Conservation (phyloP, 208 protist species). For the Leptomonas pyrrhocoris region DNA sequence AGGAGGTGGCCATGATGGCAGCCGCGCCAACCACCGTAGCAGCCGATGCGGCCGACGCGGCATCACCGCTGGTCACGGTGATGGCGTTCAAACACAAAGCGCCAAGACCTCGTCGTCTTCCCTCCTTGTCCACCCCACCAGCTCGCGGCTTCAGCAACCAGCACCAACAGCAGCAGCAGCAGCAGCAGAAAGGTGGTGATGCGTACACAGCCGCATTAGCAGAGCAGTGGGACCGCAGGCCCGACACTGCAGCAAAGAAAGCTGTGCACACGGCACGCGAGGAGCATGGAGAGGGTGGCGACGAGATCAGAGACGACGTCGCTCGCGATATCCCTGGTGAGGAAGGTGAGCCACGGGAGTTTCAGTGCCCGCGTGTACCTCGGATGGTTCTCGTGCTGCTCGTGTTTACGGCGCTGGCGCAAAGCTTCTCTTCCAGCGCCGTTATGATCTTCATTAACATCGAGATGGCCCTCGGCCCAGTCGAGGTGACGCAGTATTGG, state of each 20-base stretch:
- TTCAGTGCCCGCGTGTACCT: constrained; percentile 24
- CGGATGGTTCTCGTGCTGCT: constrained; percentile 39
- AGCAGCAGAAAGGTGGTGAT: background rate
- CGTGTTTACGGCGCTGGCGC: constrained; percentile 32
- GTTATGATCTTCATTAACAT: constrained; percentile 45
- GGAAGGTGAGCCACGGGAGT: background rate
- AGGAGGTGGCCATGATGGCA: constrained; percentile 4
- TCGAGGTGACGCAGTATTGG: constrained; percentile 47
- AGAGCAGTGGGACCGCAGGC: no score
- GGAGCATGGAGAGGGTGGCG: background rate
- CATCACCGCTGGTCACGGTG: background rate
- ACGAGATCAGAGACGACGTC: background rate
- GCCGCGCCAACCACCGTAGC: background rate
- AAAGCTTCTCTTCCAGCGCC: constrained; percentile 36
- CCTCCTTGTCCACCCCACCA: background rate
- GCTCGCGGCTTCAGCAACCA: no score
- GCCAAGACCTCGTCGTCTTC: background rate
- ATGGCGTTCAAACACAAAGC: background rate
- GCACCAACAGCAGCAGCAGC: background rate
- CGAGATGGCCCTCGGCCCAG: constrained; percentile 31
- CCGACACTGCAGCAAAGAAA: background rate
- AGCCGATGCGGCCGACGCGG: background rate
- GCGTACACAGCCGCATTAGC: background rate
- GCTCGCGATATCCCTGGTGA: background rate
- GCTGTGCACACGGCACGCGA: background rate